Evolutionary conservation across 1,139 yeast species (phyloP).

Genomic region (Kodamaea ohmeri): DNA sequence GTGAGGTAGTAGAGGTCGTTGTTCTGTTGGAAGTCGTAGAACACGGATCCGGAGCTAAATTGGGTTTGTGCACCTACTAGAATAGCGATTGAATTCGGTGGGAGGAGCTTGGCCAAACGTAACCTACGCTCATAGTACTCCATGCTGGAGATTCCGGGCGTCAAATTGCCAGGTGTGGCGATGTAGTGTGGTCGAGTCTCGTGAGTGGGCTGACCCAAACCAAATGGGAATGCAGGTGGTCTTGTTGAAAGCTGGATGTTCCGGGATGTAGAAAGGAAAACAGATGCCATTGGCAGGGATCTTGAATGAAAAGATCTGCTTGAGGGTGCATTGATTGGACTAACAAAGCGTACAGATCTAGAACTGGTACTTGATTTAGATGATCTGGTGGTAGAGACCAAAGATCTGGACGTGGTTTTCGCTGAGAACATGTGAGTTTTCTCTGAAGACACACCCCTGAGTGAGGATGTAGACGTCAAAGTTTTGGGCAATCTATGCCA

Average conservation of each 20-base stretch:
- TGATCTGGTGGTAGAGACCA: no score
- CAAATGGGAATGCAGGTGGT: constrained; percentile 20
- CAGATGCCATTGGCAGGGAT: no score
- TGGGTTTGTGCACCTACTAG: constrained; percentile 70
- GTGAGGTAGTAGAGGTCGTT: constrained; percentile 83
- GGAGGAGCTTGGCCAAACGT: constrained; percentile 53
- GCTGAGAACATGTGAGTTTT: no score
- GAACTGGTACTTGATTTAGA: no score
- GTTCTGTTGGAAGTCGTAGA: constrained; percentile 88
- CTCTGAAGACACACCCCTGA: no score
- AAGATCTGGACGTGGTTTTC: no score
- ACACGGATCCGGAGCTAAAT: constrained; percentile 86
- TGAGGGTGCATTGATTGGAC: no score
- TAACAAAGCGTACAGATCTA: no score
- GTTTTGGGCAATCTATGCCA: no score
- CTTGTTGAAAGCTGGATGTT: constrained; percentile 5
- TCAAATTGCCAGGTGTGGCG: constrained; percentile 71
- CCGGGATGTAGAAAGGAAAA: no score
- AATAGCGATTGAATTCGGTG: constrained; percentile 67
- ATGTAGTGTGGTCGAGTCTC: constrained; percentile 80
- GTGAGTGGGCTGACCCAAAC: constrained; percentile 79
- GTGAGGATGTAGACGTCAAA: no score
- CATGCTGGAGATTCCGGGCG: constrained; percentile 81
- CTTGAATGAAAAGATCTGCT: no score
- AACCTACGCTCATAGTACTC: constrained; percentile 78